phyloP scores from a whole-genome alignment of 257 asterid species.

The Sherardia arvensis region DNA sequence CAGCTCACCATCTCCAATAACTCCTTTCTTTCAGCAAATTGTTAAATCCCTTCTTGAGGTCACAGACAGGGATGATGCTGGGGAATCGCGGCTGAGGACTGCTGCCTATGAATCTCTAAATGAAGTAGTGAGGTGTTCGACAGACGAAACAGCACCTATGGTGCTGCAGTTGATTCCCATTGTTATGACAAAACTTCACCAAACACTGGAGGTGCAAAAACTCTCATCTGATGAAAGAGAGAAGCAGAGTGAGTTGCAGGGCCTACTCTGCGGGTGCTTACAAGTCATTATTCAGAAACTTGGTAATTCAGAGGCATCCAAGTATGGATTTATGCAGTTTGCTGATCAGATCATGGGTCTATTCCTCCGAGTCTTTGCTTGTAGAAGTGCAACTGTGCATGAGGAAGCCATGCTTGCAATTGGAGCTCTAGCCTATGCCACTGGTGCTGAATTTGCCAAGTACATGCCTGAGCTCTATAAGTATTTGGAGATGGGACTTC shows the following conservation, averaged over 20 bases:
- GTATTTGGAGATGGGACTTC: slow-evolving; percentile 86
- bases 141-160: slow-evolving; percentile 62
- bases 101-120: slow-evolving; percentile 84
- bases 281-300: slow-evolving; percentile 76
- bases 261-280: slow-evolving; percentile 77
- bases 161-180: slow-evolving; percentile 71
- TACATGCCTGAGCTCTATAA: slow-evolving; percentile 79
- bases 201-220: slow-evolving; percentile 60
- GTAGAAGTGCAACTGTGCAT: slow-evolving; percentile 81
- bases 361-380: slow-evolving; percentile 62
- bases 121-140: slow-evolving; percentile 77
- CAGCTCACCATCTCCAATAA: slow-evolving; percentile 55
- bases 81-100: slow-evolving; percentile 65
- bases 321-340: slow-evolving; percentile 55
- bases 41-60: slow-evolving; percentile 59
- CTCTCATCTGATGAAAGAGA: slow-evolving; percentile 69
- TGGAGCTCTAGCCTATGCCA: slow-evolving; percentile 77
- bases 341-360: slow-evolving; percentile 80
- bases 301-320: slow-evolving; percentile 53
- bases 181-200: slow-evolving; percentile 73
- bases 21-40: slow-evolving; percentile 75
- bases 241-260: slow-evolving; percentile 72
- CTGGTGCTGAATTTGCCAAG: slow-evolving; percentile 58
- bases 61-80: slow-evolving; percentile 75
- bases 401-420: slow-evolving; percentile 94